These are phyloP conservation scores for Trichoderma hamatum DNA, from an alignment of 2,329 filamentous ascomycete genomes.

Conservation along the genomic window DNA sequence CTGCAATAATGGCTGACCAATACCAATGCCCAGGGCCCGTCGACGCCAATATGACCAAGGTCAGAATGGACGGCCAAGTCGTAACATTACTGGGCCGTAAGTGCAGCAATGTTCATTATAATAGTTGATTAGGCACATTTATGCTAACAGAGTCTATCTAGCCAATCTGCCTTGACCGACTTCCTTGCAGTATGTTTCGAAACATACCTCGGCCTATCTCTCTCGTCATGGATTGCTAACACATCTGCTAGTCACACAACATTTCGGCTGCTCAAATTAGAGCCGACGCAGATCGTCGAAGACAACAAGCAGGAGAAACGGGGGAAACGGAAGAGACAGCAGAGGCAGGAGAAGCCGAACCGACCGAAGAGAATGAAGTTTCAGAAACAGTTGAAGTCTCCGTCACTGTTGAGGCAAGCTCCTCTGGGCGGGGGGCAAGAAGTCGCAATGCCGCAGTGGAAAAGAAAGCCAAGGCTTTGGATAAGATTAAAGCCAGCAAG, in stretches of 20 bases:
- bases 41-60: slow-evolving; percentile 28
- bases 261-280: slow-evolving; percentile 65
- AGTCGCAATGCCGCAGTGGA: slow-evolving; percentile 49
- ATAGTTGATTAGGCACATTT: not conserved
- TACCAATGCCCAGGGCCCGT: slow-evolving; percentile 24
- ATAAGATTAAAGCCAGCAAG: slow-evolving; percentile 66
- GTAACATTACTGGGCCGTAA: slow-evolving; percentile 47
- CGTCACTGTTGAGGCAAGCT: slow-evolving; percentile 32
- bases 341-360: slow-evolving; percentile 29
- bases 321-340: not conserved
- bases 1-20: not conserved
- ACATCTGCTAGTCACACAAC: slow-evolving; percentile 62
- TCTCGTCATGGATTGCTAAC: slow-evolving; percentile 31
- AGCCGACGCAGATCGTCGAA: slow-evolving; percentile 53
- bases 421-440: slow-evolving; percentile 36
- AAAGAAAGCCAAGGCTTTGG: slow-evolving; percentile 56
- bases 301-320: slow-evolving; percentile 36
- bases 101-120: slow-evolving; percentile 25
- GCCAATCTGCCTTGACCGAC: slow-evolving; percentile 57
- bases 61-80: slow-evolving; percentile 33
- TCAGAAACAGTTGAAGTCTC: slow-evolving; percentile 22
- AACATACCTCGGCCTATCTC: slow-evolving; percentile 66
- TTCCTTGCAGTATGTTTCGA: slow-evolving; percentile 50
- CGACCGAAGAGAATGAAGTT: slow-evolving; percentile 32
- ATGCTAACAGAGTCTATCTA: slow-evolving; percentile 31